phyloP scores from a whole-genome alignment of 768 basidiomycete genomes.

The Podaxis sp. region DNA sequence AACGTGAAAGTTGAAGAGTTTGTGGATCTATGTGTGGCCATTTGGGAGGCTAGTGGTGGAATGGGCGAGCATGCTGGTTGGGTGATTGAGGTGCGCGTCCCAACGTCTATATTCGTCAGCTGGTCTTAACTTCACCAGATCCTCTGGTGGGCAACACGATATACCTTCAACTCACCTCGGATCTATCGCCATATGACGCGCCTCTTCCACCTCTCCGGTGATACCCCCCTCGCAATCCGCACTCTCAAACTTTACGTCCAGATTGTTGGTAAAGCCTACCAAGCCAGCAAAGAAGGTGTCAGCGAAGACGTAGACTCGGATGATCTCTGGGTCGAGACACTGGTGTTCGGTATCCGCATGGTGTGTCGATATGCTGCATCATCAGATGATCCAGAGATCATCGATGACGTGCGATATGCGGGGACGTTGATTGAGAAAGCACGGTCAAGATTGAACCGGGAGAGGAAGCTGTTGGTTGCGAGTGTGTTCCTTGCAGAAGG shows the following conservation, averaged over 20 bases:
- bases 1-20: constrained; percentile 83
- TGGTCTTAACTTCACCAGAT: constrained; percentile 42
- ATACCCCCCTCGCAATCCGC: constrained; percentile 63
- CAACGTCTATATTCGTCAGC: constrained; percentile 2
- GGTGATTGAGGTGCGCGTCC: constrained; percentile 72
- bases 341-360: constrained; percentile 78
- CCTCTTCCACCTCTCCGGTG: constrained; percentile 62
- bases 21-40: constrained; percentile 73
- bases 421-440: constrained; percentile 61
- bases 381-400: constrained; percentile 20
- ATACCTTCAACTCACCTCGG: constrained; percentile 91
- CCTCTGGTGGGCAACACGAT: constrained; percentile 91
- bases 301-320: constrained; percentile 63
- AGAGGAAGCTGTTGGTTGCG: constrained; percentile 55
- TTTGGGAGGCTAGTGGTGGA: constrained; percentile 78
- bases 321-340: constrained; percentile 70
- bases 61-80: constrained; percentile 65
- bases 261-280: constrained; percentile 79
- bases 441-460: constrained; percentile 46
- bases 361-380: constrained; percentile 51
- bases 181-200: constrained; percentile 85
- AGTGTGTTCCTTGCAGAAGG: constrained; percentile 70
- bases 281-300: constrained; percentile 48
- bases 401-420: constrained; percentile 65
- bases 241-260: constrained; percentile 81